phyloP scores from a whole-genome alignment of 352 stramenopile species.

The Hyaloperonospora brassicae region DNA sequence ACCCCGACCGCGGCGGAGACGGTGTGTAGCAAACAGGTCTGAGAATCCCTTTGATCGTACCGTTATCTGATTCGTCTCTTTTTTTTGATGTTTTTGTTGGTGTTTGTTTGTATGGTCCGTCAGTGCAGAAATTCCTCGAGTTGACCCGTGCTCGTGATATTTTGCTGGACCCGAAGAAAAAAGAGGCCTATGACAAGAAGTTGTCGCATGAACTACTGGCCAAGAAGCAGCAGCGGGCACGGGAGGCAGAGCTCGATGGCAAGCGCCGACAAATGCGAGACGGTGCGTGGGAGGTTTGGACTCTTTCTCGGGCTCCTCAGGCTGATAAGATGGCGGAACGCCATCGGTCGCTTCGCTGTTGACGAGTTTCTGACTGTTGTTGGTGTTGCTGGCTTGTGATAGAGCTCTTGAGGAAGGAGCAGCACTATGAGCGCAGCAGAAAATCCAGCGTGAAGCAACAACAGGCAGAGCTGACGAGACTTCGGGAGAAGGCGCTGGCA shows the following conservation, averaged over 20 bases:
- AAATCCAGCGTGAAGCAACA: conserved; percentile 28
- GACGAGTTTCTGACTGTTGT: too few species aligned
- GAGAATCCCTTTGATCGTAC: too few species aligned
- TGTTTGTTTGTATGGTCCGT: conserved; percentile 1
- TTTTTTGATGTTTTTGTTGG: conserved; percentile 1
- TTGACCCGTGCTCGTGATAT: conserved; percentile 69
- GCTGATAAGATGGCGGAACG: too few species aligned
- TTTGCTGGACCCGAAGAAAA: conserved; percentile 70
- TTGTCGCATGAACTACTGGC: conserved; percentile 51
- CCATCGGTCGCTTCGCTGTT: too few species aligned
- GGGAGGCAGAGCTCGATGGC: conserved; percentile 44
- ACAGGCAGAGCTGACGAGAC: conserved; percentile 42
- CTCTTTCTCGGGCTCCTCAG: too few species aligned
- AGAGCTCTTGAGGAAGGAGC: conserved; percentile 64
- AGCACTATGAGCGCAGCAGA: conserved; percentile 30
- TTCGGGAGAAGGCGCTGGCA: conserved; percentile 45
- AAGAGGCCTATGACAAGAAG: conserved; percentile 77
- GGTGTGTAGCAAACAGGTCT: conserved; percentile 45
- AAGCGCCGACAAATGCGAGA: conserved; percentile 61
- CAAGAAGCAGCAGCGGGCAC: conserved; percentile 61
- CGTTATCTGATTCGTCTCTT: too few species aligned
- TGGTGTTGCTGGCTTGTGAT: too few species aligned
- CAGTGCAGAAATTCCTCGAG: conserved; percentile 79
- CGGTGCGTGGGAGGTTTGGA: conserved; percentile 31
- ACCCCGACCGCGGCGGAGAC: conserved; percentile 74